phyloP scores from a whole-genome alignment of 2,329 filamentous ascomycete genomes.

The Leptographium radiaticola region DNA sequence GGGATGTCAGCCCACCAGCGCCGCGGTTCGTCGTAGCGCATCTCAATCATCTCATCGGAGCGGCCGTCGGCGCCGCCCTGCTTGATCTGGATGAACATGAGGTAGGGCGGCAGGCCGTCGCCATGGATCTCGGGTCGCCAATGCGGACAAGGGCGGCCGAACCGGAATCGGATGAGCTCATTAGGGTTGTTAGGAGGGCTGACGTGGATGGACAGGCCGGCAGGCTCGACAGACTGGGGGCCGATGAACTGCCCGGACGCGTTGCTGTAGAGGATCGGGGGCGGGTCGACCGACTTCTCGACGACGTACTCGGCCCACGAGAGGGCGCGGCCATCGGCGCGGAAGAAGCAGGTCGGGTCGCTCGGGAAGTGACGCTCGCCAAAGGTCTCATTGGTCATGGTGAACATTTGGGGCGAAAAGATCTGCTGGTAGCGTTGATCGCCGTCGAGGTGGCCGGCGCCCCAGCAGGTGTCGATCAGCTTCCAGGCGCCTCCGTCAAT shows the following conservation, averaged over 20 bases:
- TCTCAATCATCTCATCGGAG: slow-evolving; percentile 28
- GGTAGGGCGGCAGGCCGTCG: slow-evolving; percentile 51
- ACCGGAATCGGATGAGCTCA: slow-evolving; percentile 60
- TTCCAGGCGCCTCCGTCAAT: slow-evolving; percentile 88
- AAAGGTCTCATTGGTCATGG: slow-evolving; percentile 61
- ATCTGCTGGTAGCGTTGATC: slow-evolving; percentile 48
- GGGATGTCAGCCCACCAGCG: slow-evolving; percentile 66
- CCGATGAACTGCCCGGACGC: slow-evolving; percentile 37
- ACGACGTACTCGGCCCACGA: slow-evolving; percentile 75
- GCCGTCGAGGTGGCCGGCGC: slow-evolving; percentile 56
- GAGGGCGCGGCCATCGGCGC: slow-evolving; percentile 52
- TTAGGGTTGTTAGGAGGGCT: slow-evolving; percentile 31
- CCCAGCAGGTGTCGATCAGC: slow-evolving; percentile 86
- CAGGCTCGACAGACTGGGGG: slow-evolving; percentile 48
- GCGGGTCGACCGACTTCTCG: slow-evolving; percentile 40
- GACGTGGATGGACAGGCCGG: slow-evolving; percentile 29
- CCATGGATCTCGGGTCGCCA: slow-evolving; percentile 64
- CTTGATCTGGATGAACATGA: slow-evolving; percentile 55
- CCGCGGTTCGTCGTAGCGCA: slow-evolving; percentile 59
- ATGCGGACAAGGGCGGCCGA: slow-evolving; percentile 67
- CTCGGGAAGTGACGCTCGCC: slow-evolving; percentile 67
- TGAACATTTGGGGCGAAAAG: slow-evolving; percentile 54
- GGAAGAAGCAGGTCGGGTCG: slow-evolving; percentile 57
- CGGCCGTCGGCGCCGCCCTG: slow-evolving; percentile 31
- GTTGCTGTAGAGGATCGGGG: slow-evolving; percentile 31